Conservation (phyloP, 768 basidiomycete genomes). For the Tylopilus sp. region DNA sequence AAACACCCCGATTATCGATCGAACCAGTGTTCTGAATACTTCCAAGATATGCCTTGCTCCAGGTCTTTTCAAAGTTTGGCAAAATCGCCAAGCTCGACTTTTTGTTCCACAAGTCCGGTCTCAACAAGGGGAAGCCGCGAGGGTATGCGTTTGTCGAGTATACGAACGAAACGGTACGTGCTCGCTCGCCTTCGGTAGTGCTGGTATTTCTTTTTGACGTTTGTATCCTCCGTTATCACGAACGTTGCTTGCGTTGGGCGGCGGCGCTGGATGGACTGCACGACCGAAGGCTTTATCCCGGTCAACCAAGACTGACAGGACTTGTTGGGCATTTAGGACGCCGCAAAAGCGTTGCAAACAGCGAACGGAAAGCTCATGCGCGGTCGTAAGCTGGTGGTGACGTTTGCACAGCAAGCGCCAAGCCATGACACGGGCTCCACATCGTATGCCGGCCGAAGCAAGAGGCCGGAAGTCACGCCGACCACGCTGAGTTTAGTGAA, state of each 20-base stretch:
- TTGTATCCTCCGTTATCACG: conserved; percentile 19
- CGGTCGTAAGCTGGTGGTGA: conserved; percentile 88
- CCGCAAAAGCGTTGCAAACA: conserved; percentile 66
- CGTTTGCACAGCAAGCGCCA: conserved; percentile 85
- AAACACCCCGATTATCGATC: not conserved
- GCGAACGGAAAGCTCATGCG: conserved; percentile 80
- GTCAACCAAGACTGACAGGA: conserved; percentile 16
- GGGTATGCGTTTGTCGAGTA: conserved; percentile 97
- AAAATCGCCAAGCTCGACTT: conserved; percentile 92
- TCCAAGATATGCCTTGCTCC: conserved; percentile 78
- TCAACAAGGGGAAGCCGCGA: conserved; percentile 85
- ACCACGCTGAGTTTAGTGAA: conserved; percentile 90
- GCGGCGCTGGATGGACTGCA: conserved; percentile 14
- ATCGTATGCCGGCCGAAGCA: conserved; percentile 35
- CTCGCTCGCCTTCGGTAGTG: conserved; percentile 17
- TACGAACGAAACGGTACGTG: conserved; percentile 71
- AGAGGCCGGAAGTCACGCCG: conserved; percentile 60
- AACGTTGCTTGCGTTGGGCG: conserved; percentile 15
- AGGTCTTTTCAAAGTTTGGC: conserved; percentile 89
- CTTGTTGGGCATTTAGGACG: conserved; percentile 60
- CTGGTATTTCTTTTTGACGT: conserved; percentile 24
- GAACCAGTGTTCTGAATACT: conserved; percentile 10
- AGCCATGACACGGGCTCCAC: conserved; percentile 26
- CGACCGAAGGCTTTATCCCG: conserved; percentile 19
- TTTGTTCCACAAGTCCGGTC: conserved; percentile 91